Evolutionary conservation across 345 rosid genomes (phyloP).

Genomic region (Ceriops zippeliana): DNA sequence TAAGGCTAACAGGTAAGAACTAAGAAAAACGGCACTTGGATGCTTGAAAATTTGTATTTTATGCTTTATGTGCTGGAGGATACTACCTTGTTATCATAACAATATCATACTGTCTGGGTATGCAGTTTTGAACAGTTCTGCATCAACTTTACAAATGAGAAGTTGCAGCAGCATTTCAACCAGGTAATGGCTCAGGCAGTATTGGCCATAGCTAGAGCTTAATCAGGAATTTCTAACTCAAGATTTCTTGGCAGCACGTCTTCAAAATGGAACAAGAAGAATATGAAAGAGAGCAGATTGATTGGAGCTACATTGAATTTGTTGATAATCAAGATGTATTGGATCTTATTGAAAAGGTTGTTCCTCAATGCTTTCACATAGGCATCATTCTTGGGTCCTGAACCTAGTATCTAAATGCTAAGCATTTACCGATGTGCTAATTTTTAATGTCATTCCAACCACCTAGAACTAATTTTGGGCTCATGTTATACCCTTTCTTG

Average conservation of each 20-base stretch:
- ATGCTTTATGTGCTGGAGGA: neutral
- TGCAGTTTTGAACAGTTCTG: slow-evolving; percentile 96
- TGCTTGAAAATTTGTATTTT: slow-evolving; percentile 3
- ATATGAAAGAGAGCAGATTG: slow-evolving; percentile 84
- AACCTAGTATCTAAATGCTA: neutral
- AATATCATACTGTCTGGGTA: slow-evolving; percentile 12
- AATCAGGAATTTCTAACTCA: slow-evolving; percentile 3
- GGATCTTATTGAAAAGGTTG: slow-evolving; percentile 91
- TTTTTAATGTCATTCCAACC: neutral
- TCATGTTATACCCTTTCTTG: neutral
- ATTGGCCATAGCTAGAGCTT: slow-evolving; percentile 7
- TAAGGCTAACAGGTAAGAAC: slow-evolving; percentile 66
- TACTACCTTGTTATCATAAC: neutral
- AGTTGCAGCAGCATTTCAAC: slow-evolving; percentile 95
- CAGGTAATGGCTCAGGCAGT: slow-evolving; percentile 47
- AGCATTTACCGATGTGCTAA: neutral
- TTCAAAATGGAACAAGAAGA: slow-evolving; percentile 99
- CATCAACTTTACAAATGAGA: slow-evolving; percentile 92
- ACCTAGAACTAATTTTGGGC: neutral
- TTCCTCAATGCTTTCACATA: slow-evolving; percentile 4
- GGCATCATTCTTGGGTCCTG: neutral
- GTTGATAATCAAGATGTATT: slow-evolving; percentile 95
- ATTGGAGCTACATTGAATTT: slow-evolving; percentile 97
- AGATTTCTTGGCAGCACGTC: slow-evolving; percentile 61
- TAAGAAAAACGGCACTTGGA: neutral